phyloP scores from a whole-genome alignment of 2,329 filamentous ascomycete species.

The Fusarium vanettenii region DNA sequence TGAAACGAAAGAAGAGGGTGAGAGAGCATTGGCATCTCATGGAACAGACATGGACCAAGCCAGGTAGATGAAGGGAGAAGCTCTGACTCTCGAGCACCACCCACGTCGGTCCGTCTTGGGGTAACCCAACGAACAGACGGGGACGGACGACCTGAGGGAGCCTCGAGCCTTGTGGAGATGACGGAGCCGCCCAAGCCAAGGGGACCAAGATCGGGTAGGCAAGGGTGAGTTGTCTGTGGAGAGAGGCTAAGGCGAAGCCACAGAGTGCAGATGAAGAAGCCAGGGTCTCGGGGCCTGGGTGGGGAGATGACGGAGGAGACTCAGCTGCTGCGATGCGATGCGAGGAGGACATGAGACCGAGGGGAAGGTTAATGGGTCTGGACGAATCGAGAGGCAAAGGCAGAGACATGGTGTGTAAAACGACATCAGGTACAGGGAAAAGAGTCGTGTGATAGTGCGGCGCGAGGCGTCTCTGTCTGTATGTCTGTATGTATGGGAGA shows the following conservation, averaged over 20 bases:
- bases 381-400: conserved; percentile 33
- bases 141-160: not conserved
- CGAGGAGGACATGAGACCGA: conserved; percentile 5
- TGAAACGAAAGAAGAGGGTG: not conserved
- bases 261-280: conserved; percentile 35
- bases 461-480: conserved; percentile 16
- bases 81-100: conserved; percentile 10
- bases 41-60: conserved; percentile 10
- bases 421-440: conserved; percentile 35
- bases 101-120: conserved; percentile 11
- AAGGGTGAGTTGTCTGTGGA: conserved; percentile 31
- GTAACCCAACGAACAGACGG: conserved; percentile 13
- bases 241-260: conserved; percentile 28
- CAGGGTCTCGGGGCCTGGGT: conserved; percentile 24
- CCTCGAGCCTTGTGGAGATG: conserved; percentile 31
- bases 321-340: not conserved
- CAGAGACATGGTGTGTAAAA: conserved; percentile 47
- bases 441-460: conserved; percentile 26
- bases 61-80: conserved; percentile 10
- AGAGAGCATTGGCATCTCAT: conserved; percentile 17
- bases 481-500: not conserved
- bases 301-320: conserved; percentile 28
- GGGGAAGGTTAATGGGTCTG: conserved; percentile 10
- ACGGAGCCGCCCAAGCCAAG: conserved; percentile 16
- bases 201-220: conserved; percentile 28